Evolutionary conservation across 2,329 filamentous ascomycete species (phyloP).

Genomic region (Xylariaceae sp.): DNA sequence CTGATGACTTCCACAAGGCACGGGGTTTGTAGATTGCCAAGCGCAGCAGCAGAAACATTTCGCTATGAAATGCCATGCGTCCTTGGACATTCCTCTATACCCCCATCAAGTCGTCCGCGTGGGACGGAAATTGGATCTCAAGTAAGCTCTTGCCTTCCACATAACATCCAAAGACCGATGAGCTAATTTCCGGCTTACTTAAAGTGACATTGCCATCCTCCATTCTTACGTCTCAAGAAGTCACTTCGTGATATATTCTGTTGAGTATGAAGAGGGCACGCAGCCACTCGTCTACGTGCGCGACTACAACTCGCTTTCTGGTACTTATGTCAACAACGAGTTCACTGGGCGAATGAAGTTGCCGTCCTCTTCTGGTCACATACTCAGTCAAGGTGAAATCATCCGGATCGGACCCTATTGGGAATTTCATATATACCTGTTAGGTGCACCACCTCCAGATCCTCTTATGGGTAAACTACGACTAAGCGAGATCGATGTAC

Average conservation of each 20-base stretch:
- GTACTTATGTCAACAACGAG: conserved; percentile 46
- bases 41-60: not conserved
- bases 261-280: conserved; percentile 42
- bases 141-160: conserved; percentile 12
- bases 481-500: conserved; percentile 34
- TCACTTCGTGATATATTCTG: conserved; percentile 51
- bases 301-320: conserved; percentile 49
- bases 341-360: conserved; percentile 38
- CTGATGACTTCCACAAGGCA: conserved; percentile 4
- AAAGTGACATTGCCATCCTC: conserved; percentile 38
- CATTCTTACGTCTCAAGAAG: conserved; percentile 42
- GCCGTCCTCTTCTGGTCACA: conserved; percentile 37
- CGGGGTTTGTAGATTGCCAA: conserved; percentile 6
- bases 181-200: not conserved
- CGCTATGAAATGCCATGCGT: not conserved
- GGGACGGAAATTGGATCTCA: conserved; percentile 18
- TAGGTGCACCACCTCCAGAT: conserved; percentile 3
- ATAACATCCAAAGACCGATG: not conserved
- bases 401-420: conserved; percentile 38
- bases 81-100: conserved; percentile 18
- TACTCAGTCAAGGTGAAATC: conserved; percentile 47
- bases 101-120: conserved; percentile 13
- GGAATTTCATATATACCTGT: conserved; percentile 34
- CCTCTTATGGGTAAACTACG: conserved; percentile 25
- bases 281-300: conserved; percentile 48